Evolutionary conservation across 2,329 filamentous ascomycete species (phyloP), one percentile per base, ranked within the genome.

Genomic region (Arthrobotrys sinensis): DNA sequence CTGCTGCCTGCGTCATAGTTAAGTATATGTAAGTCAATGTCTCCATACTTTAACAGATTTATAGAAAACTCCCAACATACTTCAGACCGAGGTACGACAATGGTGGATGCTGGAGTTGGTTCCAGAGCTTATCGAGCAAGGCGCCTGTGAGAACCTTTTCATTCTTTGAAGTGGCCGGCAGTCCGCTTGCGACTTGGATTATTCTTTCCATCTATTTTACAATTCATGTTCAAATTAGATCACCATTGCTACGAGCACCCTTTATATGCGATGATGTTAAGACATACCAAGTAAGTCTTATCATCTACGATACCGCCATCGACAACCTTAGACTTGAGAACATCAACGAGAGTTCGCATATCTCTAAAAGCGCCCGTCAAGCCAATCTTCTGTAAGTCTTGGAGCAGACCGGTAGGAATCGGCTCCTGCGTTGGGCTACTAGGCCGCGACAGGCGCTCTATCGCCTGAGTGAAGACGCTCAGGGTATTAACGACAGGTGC

Each of bases 111-210:
- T 79, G 76, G 7, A 79, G 55, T 34, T 73, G 68, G 34, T 79
- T 79, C 76, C 76, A 79, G n/a, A 79, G 76, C 28, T 79, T 79
- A 65, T 79, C 76, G 6, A 79, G 64, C 19, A 79, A 40, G 14
- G 76, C 38, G 8, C 76, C 68, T 5, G 76, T 79, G 4, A 79
- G 57, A 10, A 53, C 43, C n/a, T 70, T 79, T 38, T 75, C 69
- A 38, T 75, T 70, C 81, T 88, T 88, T 0, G 91, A 93, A 66
- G 88, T 86, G 63, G 87, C 84, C 0, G 91, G 91, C 43, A 93
- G 85, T 36, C 88, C 88, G 14, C 90, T 87, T 3, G 93, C 91
- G n/a, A 93, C 86, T 85, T 91, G 80, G 34, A 81, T 82, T 52
- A 80, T 68, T 55, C 80, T 71, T 53, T 82, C 81, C 81, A 82